A percentile compares a stretch with the other conserved stretches of the same genome.
Evolutionary conservation across 2,329 filamentous ascomycete genomes (phyloP).

Genomic region (Lachnellula willkommii): DNA sequence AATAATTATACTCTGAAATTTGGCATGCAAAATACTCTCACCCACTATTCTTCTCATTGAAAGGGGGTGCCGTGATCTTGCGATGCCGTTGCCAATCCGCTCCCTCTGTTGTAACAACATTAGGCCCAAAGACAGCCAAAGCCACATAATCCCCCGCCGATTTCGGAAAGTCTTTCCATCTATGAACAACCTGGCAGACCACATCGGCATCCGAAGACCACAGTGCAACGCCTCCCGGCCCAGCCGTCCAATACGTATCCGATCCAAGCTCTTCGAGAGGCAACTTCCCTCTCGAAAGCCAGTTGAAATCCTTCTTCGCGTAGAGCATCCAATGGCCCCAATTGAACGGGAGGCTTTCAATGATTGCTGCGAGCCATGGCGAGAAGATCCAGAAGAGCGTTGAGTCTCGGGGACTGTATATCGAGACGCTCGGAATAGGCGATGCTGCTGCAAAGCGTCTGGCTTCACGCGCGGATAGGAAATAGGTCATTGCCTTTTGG

Average conservation of each 20-base stretch:
- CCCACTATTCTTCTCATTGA: slow-evolving; percentile 62
- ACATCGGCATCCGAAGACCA: slow-evolving; percentile 13
- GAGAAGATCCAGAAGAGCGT: slow-evolving; percentile 13
- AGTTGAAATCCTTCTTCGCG: slow-evolving; percentile 10
- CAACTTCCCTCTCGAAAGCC: slow-evolving; percentile 11
- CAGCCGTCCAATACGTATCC: slow-evolving; percentile 14
- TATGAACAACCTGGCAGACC: slow-evolving; percentile 11
- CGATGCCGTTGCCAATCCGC: slow-evolving; percentile 64
- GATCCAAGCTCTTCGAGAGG: slow-evolving; percentile 10
- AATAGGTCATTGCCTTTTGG: background rate
- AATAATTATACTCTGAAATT: background rate
- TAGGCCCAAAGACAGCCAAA: slow-evolving; percentile 47
- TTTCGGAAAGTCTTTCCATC: slow-evolving; percentile 20
- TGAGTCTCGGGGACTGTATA: slow-evolving; percentile 6
- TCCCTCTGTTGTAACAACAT: slow-evolving; percentile 65
- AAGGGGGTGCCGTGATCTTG: slow-evolving; percentile 63
- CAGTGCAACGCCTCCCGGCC: slow-evolving; percentile 7
- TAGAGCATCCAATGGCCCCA: slow-evolving; percentile 15
- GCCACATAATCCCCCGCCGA: slow-evolving; percentile 11
- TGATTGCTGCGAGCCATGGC: slow-evolving; percentile 9
- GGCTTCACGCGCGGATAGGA: background rate
- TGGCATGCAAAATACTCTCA: background rate
- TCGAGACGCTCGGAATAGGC: slow-evolving; percentile 8
- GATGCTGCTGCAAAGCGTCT: background rate
- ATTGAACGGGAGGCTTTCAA: slow-evolving; percentile 11